Base-by-base conservation (phyloP, 352 stramenopile species). In the Phytophthora palmivora region DNA sequence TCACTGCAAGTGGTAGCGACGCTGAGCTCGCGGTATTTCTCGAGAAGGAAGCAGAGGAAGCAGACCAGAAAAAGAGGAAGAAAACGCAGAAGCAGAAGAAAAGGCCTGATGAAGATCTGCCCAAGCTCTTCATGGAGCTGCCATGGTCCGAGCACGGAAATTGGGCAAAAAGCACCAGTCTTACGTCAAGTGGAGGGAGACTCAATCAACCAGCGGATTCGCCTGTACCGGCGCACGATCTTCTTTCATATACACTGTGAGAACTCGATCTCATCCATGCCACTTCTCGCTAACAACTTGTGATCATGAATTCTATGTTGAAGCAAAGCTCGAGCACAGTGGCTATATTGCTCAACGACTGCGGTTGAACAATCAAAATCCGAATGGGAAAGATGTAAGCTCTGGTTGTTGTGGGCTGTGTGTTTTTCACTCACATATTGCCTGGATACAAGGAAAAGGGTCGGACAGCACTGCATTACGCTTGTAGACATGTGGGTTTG, bases 201-300 rank as follows among this genome's bases (percentile, higher is more conserved):
- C 53, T 91, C 80, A 0, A 63, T 91, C 56, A 78, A 72, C 51
- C 79, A 92, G 33, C 76, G 84, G 10, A 70, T 94, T 41, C 76
- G 75, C 19, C 62, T 87, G 11, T 94, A 91, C 45, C 75, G 81
- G 1, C 74, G 81, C 49, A 88, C 85, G 21, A 86, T 92, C 26
- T 85, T 84, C 58, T 94, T 94, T 54, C 85, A 91, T 50, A 90
- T 94, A 51, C 82, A 92, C 38, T 67, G 84, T 89, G 52, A 18
- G 71, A 12, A 5, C n/a, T 34, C 7, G 21, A 5, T 26, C 36
- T 28, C 3, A 5, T 38, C 16, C 26, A 18, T 8, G 9, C n/a
- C 16, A 49, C 28, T 28, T 36, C 42, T 34, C 7, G 10, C 30
- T 12, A 34, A 14, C 10, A 28, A 28, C 30, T 34, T 34, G 30